Base-by-base conservation (phyloP, 2,329 filamentous ascomycete genomes). In the Herpotrichia juniperi region DNA sequence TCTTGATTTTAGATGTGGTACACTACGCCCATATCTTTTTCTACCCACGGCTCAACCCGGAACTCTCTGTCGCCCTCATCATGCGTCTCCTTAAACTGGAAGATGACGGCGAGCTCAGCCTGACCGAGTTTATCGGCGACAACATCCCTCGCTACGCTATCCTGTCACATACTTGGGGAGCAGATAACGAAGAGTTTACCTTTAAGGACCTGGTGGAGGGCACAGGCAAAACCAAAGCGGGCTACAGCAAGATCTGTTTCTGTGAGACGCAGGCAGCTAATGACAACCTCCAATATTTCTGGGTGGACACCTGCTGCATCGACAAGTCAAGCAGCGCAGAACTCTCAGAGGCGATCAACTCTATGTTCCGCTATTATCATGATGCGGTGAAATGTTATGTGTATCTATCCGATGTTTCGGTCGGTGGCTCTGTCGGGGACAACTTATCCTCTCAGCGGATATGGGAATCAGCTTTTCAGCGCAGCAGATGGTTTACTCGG, bases 1-100 rank as follows among this genome's bases (percentile, higher is more conserved):
- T 28, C 12, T 28, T 7, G 26, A 7, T 28, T 7, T 28, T 28
- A 6, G 12, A 28, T 12, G 12, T 12, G 12, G 26, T 12, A 28
- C 26, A 28, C 26, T 28, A 28, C 7, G 12, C 12, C 26, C 12
- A 28, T 28, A 28, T 28, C 26, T 28, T 28, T 28, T 12, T 28
- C 26, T 28, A 28, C 26, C 26, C 12, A 28, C 26, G 12, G 7
- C 12, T 28, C 12, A 6, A 6, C 12, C 26, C 12, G 12, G 26
- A 28, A 12, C 26, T 28, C 12, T 28, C 26, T 7, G 26, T 7
- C 26, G 26, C 12, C 26, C 26, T 28, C 26, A 45, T 46, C 43
- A 59, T 59, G 54, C 54, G 43, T 48, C 56, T 57, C 43, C 42
- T 59, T 10, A 42, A 43, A 47, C 37, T 54, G 25, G 35, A 43